Evolutionary conservation across 2,329 filamentous ascomycete species (phyloP).

Genomic region (Apiospora phragmitis): DNA sequence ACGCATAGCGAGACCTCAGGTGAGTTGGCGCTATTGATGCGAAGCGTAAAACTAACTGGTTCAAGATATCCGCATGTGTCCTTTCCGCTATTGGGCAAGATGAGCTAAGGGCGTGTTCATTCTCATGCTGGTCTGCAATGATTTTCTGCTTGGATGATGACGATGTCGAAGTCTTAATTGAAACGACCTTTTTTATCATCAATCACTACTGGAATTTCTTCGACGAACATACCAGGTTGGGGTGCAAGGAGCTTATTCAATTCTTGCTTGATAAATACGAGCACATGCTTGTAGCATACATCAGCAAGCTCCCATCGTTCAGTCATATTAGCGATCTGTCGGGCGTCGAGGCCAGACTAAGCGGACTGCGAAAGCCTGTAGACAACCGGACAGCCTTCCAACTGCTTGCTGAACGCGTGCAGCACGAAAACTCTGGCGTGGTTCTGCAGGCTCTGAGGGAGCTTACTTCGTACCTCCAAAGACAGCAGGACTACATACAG

Average conservation of each 20-base stretch:
- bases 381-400: constrained; percentile 67
- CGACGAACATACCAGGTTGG: constrained; percentile 57
- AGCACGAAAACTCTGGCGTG: constrained; percentile 83
- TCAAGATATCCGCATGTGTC: constrained; percentile 84
- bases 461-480: constrained; percentile 69
- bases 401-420: constrained; percentile 71
- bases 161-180: constrained; percentile 77
- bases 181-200: constrained; percentile 88
- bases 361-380: constrained; percentile 62
- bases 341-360: constrained; percentile 66
- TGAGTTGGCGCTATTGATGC: constrained; percentile 38
- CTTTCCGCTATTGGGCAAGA: constrained; percentile 77
- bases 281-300: constrained; percentile 62
- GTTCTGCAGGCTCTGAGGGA: constrained; percentile 80
- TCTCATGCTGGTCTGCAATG: constrained; percentile 82
- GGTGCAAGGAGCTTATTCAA: constrained; percentile 63
- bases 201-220: constrained; percentile 77
- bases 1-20: constrained; percentile 81
- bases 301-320: constrained; percentile 78
- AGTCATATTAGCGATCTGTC: constrained; percentile 67
- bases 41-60: constrained; percentile 23
- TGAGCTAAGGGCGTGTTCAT: constrained; percentile 74
- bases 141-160: constrained; percentile 73
- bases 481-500: constrained; percentile 77
- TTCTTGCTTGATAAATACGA: constrained; percentile 66